Evolutionary conservation across 495 filamentous ascomycete genomes (phyloP).

Genomic region (Xylaria nigripes): DNA sequence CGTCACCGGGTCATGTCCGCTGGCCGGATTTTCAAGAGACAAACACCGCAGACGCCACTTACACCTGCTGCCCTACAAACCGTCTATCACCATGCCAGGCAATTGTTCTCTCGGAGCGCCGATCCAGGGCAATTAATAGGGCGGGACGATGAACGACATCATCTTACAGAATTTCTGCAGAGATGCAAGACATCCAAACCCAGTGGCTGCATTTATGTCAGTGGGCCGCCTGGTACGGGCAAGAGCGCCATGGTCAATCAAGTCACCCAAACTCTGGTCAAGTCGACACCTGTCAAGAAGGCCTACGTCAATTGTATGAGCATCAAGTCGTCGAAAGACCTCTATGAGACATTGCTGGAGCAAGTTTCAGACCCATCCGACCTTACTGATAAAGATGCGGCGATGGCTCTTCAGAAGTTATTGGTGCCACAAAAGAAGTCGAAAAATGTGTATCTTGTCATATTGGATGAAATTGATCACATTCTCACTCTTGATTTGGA

Average conservation of each 20-base stretch:
- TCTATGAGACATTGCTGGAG: constrained; percentile 66
- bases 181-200: constrained; percentile 49
- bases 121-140: constrained; percentile 72
- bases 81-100: constrained; percentile 78
- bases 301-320: constrained; percentile 94
- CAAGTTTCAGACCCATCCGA: constrained; percentile 32
- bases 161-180: constrained; percentile 62
- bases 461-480: constrained; percentile 91
- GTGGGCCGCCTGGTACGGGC: constrained; percentile 89
- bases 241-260: constrained; percentile 90
- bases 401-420: constrained; percentile 52
- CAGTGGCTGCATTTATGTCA: constrained; percentile 89
- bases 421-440: constrained; percentile 55
- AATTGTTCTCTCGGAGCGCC: constrained; percentile 73
- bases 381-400: constrained; percentile 44
- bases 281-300: constrained; percentile 46
- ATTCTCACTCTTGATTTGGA: constrained; percentile 79
- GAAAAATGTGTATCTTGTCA: constrained; percentile 59
- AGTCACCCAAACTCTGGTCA: constrained; percentile 52
- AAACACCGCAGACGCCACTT: constrained; percentile 52
- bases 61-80: constrained; percentile 57
- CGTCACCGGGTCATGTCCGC: constrained; percentile 43
- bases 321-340: constrained; percentile 72
- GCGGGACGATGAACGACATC: constrained; percentile 67
- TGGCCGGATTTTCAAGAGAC: constrained; percentile 42